phyloP scores from a whole-genome alignment of 805 yeast species.

The Sungouiozyma ichnusensis region DNA sequence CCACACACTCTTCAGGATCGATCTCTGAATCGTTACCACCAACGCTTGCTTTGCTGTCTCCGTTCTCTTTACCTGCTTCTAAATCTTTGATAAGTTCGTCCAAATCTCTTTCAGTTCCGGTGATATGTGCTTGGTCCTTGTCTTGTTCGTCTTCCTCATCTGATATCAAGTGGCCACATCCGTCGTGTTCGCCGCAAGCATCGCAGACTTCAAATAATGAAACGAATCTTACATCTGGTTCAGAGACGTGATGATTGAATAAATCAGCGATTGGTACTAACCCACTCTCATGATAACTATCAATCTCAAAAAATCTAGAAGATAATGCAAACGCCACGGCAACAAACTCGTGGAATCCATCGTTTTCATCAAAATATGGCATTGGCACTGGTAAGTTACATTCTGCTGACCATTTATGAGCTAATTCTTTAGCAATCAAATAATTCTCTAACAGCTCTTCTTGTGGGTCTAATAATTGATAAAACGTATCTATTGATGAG shows the following conservation, averaged over 20 bases:
- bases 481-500: constrained; percentile 52
- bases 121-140: too few relatives aligned
- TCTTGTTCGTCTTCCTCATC: too few relatives aligned
- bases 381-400: constrained; percentile 23
- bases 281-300: constrained; percentile 60
- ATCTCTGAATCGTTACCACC: constrained; percentile 9
- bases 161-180: constrained; percentile 33
- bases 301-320: constrained; percentile 75
- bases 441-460: constrained; percentile 33
- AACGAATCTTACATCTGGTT: constrained; percentile 61
- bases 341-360: constrained; percentile 40
- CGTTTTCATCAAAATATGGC: constrained; percentile 17
- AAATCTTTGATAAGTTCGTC: constrained; percentile 5
- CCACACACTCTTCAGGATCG: constrained; percentile 50
- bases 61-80: constrained; percentile 6
- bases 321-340: constrained; percentile 51
- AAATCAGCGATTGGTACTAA: constrained; percentile 88
- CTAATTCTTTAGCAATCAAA: constrained; percentile 29
- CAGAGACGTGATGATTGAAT: constrained; percentile 57
- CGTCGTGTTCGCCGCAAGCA: constrained; percentile 37
- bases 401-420: constrained; percentile 26
- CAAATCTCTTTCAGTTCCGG: neutral
- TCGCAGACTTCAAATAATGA: constrained; percentile 42
- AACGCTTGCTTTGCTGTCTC: constrained; percentile 10
- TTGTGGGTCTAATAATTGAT: constrained; percentile 27